Evolutionary conservation across 164 flowering plant genomes (phyloP), one percentile per base, ranked within the genome.

Genomic region (Aristolochia contorta): DNA sequence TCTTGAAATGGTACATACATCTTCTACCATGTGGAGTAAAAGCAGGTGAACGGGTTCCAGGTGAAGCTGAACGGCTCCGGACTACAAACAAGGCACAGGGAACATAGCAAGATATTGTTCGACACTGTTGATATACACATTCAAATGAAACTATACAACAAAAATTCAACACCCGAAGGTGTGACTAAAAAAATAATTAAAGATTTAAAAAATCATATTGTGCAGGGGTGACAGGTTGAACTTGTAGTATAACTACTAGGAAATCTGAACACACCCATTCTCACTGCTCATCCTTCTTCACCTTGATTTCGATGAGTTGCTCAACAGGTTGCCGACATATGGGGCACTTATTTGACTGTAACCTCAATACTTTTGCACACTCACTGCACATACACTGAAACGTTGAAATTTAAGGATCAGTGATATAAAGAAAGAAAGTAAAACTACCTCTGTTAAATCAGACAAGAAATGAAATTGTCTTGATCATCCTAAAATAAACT

Each of bases 371-470:
- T 70, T 86, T 84, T 50, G 96, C 96, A 78, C 92, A 88, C 46
- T 82, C 86, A 32, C 86, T 77, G 80, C 92, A 85, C 84, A 88
- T 67, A 65, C 96, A 88, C 96, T 88, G 96, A 64, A 68, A 67
- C 18, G 58, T 37, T 3, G 43, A 41, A 48, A 27, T 4, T 30
- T 54, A 21, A 67, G 50, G 33, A 43, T 16, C 56, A 22, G 22
- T 10, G n/a, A 24, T 37, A 48, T 27, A 62, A 7, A 67, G 66
- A 57, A 57, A 6, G 46, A 10, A 13, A 15, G 23, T 19, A 27
- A 57, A 54, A 45, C 22, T 5, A n/a, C n/a, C n/a, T n/a, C n/a
- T n/a, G n/a, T n/a, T n/a, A n/a, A n/a, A n/a, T n/a, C n/a, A n/a
- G n/a, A n/a, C n/a, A n/a, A n/a, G n/a, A n/a, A 56, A 50, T 19